Percentiles rank a stretch among this genome's conserved stretches.
Evolutionary conservation across 768 basidiomycete species (phyloP).

Genomic region (Pleurotus giganteus): DNA sequence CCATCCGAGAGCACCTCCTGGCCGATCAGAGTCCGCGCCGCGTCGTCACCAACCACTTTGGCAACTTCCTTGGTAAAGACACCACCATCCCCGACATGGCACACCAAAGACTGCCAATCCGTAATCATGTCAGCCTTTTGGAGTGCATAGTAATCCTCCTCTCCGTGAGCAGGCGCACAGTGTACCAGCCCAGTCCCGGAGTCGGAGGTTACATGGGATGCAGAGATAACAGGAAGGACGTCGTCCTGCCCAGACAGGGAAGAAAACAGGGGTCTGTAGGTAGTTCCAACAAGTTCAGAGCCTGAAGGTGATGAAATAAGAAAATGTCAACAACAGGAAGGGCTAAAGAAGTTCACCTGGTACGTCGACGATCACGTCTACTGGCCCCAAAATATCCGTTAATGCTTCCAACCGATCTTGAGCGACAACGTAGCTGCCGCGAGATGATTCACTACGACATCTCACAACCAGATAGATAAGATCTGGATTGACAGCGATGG

Average conservation of each 20-base stretch:
- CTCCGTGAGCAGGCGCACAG: conserved; percentile 91
- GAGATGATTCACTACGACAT: conserved; percentile 37
- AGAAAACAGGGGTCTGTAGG: conserved; percentile 64
- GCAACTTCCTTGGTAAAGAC: conserved; percentile 60
- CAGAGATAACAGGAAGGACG: conserved; percentile 55
- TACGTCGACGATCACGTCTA: conserved; percentile 34
- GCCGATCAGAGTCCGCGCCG: conserved; percentile 51
- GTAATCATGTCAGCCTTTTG: conserved; percentile 52
- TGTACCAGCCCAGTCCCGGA: conserved; percentile 97
- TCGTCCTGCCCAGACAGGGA: conserved; percentile 25
- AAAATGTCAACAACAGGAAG: neutral
- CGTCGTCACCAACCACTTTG: conserved; percentile 52
- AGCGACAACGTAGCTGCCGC: conserved; percentile 41
- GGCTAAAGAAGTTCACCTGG: conserved; percentile 27
- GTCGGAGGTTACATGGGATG: conserved; percentile 75
- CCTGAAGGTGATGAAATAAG: conserved; percentile 28
- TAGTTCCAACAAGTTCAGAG: conserved; percentile 54
- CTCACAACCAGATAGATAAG: conserved; percentile 64
- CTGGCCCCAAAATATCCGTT: conserved; percentile 30
- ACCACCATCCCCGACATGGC: conserved; percentile 81
- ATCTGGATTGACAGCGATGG: conserved; percentile 81
- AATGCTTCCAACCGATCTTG: conserved; percentile 46
- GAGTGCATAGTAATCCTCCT: conserved; percentile 86
- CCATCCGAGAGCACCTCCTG: conserved; percentile 75
- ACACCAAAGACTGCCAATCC: conserved; percentile 44